phyloP scores from a whole-genome alignment of 2,329 filamentous ascomycete species.

The Neospermospora avenae region DNA sequence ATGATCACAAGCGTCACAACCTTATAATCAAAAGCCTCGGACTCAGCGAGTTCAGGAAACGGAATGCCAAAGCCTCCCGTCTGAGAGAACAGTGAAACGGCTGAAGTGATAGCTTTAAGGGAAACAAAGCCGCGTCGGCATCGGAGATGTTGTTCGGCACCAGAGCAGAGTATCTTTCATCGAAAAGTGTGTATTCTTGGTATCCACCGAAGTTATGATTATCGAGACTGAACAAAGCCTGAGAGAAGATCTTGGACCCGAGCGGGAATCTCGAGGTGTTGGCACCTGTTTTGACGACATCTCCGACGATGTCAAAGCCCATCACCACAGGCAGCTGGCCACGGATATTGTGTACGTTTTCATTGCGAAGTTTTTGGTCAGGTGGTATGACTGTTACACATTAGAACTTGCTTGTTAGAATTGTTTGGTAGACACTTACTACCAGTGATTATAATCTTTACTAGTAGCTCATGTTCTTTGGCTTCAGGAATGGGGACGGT shows the following conservation, averaged over 20 bases:
- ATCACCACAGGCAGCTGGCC: slow-evolving; percentile 36
- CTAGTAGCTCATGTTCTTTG: slow-evolving; percentile 35
- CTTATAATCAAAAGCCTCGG: slow-evolving; percentile 29
- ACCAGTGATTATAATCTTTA: slow-evolving; percentile 38
- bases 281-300: slow-evolving; percentile 32
- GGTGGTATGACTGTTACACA: slow-evolving; percentile 28
- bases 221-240: slow-evolving; percentile 19
- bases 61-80: slow-evolving; percentile 28
- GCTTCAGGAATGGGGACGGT: slow-evolving; percentile 34
- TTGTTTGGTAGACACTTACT: slow-evolving; percentile 2
- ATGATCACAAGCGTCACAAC: slow-evolving; percentile 33
- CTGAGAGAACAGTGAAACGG: slow-evolving; percentile 37
- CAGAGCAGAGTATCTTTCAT: slow-evolving; percentile 32
- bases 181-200: slow-evolving; percentile 39
- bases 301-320: slow-evolving; percentile 37
- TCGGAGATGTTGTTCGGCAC: slow-evolving; percentile 37
- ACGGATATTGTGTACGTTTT: slow-evolving; percentile 36
- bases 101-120: slow-evolving; percentile 37
- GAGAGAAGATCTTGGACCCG: slow-evolving; percentile 36
- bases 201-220: slow-evolving; percentile 29
- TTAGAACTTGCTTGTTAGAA: background rate
- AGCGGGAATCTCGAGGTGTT: slow-evolving; percentile 26
- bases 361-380: slow-evolving; percentile 40
- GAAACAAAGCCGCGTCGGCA: slow-evolving; percentile 38
- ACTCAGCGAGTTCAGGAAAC: slow-evolving; percentile 28